Evolutionary conservation across 306 rosid genomes (phyloP), one percentile per base, ranked within the genome.

Genomic region (Vigna mungo): DNA sequence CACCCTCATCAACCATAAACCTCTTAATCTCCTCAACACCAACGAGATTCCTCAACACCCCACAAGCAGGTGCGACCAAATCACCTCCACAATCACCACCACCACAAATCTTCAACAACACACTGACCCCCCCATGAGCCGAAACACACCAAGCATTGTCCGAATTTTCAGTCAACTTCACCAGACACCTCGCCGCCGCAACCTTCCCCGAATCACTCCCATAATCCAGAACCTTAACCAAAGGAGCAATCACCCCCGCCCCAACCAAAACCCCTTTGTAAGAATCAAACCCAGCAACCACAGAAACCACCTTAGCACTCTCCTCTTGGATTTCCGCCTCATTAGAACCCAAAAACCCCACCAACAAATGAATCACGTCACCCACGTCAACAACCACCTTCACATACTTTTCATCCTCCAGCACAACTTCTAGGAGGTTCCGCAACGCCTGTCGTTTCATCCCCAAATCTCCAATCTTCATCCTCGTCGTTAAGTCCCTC

Each of bases 81-180:
- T 88, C 96, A 9, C 81, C 51, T 30, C 85, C 73, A 21, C 67
- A 80, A 66, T 86, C 87, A 6, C 2, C 79, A 63, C 64, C 36
- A 3, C 76, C 71, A 71, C 98, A 93, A 47, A 90, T 86, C 49
- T 90, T 94, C 66, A 92, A 86, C 84, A 94, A 63, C 4, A 87
- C 87, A 9, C 93, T 89, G 60, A 94, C 93, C 72, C 98, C 98
- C 1, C 98, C 98, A 41, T 94, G 98, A 74, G 96, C 96, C 0
- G 97, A 94, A 71, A 94, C 93, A 37, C 88, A 88, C 98, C 98
- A 94, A 71, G 93, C 94, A 67, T 91, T 94, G 1, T 92, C 94
- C 0, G 94, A 88, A 89, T 94, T 92, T 87, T 87, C 93, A 1
- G 98, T 94, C 25, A 92, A 63, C 73, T 91, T 90, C 82, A 68